Evolutionary conservation across 768 basidiomycete genomes (phyloP), one percentile per base, ranked within the genome.

Genomic region (Imleria badia): DNA sequence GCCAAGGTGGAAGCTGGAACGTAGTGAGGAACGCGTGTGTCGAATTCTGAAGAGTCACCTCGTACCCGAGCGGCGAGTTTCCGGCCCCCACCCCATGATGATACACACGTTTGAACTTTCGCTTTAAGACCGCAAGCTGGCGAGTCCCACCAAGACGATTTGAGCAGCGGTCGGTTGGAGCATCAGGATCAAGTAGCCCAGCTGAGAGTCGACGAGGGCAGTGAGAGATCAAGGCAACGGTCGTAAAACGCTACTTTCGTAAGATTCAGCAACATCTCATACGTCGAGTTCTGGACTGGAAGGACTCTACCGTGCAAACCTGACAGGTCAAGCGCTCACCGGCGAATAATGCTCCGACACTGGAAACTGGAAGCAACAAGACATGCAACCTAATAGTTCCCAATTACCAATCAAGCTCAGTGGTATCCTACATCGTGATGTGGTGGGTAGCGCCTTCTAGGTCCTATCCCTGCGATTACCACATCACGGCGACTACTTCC

Each of bases 21-120:
- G 46, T 58, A 26, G 49, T 17, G 39, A 31, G 9, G 36, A 52
- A 54, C 34, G 52, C 48, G 9, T 56, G 62, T 55, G 60, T 56
- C 33, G 50, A 44, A 45, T 55, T 54, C 53, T 34, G 45, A 44
- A 55, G 20, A 4, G 50, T 38, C 35, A 17, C 44, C n/a, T 43
- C 34, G 31, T 48, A 49, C 38, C 34, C 44, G 49, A 54, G 45
- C 23, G 30, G 51, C 29, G 23, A 34, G 48, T 54, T 51, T 59
- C 38, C 48, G 40, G 26, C 26, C 26, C 26, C 3, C 36, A 26
- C 9, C 19, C 7, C 13, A 15, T 31, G 13, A n/a, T 11, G 45
- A 51, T 26, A 22, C 23, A 6, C 48, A 49, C 34, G 43, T 47
- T 45, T 15, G 23, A 39, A 33, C 30, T 33, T 31, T 9, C 36